Evolutionary conservation across 2,329 filamentous ascomycete genomes (phyloP).

Genomic region (Fusarium kyushuense): DNA sequence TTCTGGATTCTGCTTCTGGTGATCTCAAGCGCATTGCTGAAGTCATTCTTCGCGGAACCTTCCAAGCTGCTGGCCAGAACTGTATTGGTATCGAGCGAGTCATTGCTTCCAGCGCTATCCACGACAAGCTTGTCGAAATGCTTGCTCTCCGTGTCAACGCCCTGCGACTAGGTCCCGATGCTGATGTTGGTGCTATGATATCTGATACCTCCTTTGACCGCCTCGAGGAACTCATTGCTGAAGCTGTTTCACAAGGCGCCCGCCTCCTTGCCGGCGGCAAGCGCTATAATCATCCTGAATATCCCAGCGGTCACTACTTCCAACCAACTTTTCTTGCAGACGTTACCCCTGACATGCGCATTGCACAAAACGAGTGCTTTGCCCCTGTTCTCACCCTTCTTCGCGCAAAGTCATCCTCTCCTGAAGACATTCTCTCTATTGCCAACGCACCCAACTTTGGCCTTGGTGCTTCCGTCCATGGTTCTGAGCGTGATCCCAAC

Average conservation of each 20-base stretch:
- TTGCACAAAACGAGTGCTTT: conserved; percentile 93
- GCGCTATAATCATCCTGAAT: conserved; percentile 75
- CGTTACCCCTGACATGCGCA: conserved; percentile 85
- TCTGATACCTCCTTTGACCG: conserved; percentile 80
- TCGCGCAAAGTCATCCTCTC: conserved; percentile 72
- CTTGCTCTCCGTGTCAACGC: conserved; percentile 79
- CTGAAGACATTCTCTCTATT: conserved; percentile 75
- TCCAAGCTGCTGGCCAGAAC: conserved; percentile 96
- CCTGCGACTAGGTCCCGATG: conserved; percentile 79
- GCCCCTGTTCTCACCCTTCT: conserved; percentile 90
- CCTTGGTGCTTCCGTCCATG: conserved; percentile 90
- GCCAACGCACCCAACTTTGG: conserved; percentile 89
- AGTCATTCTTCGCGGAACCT: conserved; percentile 90
- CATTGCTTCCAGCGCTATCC: conserved; percentile 81
- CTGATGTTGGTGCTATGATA: conserved; percentile 92
- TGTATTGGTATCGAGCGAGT: conserved; percentile 97
- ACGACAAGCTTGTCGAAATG: conserved; percentile 76
- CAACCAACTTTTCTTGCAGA: conserved; percentile 89
- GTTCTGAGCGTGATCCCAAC: conserved; percentile 69
- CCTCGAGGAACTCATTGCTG: conserved; percentile 80
- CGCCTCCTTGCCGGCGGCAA: conserved; percentile 84
- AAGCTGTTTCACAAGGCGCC: conserved; percentile 84
- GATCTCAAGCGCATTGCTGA: conserved; percentile 80
- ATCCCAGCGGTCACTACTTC: conserved; percentile 91
- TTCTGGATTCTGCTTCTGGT: conserved; percentile 79